Evolutionary conservation across 2,329 filamentous ascomycete species (phyloP), one percentile per base, ranked within the genome.

Genomic region (Aspergillus sp.): DNA sequence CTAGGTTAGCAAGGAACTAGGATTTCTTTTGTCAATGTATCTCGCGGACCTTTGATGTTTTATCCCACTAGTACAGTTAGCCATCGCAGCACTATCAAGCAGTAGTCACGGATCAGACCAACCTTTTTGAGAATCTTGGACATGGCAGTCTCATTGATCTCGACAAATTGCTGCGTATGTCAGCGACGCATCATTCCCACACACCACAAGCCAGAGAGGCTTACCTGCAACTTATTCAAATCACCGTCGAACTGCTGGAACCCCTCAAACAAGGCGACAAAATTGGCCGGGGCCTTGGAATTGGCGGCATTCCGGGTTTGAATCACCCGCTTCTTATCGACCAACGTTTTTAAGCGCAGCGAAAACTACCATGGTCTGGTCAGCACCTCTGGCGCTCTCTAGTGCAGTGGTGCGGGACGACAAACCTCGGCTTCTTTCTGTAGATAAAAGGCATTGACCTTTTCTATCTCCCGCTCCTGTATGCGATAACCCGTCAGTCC

Each of bases 81-180:
- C 52, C 12, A 52, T 49, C 10, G 38, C 12, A 48, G 49, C 48
- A 26, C 47, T 43, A 58, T 52, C 48, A 45, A 45, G 34, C 34
- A 4, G 42, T 35, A 10, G 33, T 19, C 19, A 19, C 19, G 27
- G 38, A 41, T 44, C 46, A 10, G 48, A 66, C 73, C 50, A 62
- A 82, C 80, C 78, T 98, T 98, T 73, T 98, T 98, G 53, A 98
- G 73, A 49, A 98, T 98, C 69, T 98, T 98, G 29, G 91, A 96
- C 66, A 97, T 96, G 10, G 90, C 93, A 1, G 88, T 96, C 61
- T 93, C 91, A 64, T 98, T 98, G 64, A 97, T 87, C 67, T 97
- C 91, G 54, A 98, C 89, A 68, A 97, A 98, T 74, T 97, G 93
- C 74, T 96, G 58, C 42, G 46, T 26, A 12, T 28, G 7, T 39